Evolutionary conservation across 2,329 filamentous ascomycete species (phyloP).

Genomic region (Xenosphaeropsis pyriputrescens): DNA sequence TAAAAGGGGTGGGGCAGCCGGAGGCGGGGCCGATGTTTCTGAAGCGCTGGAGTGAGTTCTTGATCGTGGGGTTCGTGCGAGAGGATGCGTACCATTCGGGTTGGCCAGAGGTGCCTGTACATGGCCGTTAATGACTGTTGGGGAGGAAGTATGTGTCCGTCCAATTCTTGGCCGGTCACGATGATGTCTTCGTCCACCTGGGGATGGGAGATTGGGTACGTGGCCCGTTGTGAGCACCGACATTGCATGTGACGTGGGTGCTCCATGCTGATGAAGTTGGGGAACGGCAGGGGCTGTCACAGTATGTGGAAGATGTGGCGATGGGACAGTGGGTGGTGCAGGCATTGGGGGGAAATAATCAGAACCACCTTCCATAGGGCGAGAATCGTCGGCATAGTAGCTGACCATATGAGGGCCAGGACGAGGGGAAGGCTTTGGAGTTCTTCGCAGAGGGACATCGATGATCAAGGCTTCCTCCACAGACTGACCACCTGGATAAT

Average conservation of each 20-base stretch:
- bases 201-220: slow-evolving; percentile 67
- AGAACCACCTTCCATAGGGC: slow-evolving; percentile 52
- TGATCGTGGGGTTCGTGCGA: slow-evolving; percentile 28
- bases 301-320: slow-evolving; percentile 16
- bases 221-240: slow-evolving; percentile 70
- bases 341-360: slow-evolving; percentile 76
- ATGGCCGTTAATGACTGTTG: slow-evolving; percentile 41
- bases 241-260: slow-evolving; percentile 46
- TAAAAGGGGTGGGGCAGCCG: slow-evolving; percentile 29
- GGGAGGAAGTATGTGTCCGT: slow-evolving; percentile 69
- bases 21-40: slow-evolving; percentile 29
- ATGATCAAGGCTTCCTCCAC: slow-evolving; percentile 86
- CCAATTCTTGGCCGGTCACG: slow-evolving; percentile 44
- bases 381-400: slow-evolving; percentile 41
- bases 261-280: slow-evolving; percentile 8
- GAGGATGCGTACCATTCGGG: slow-evolving; percentile 15
- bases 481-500: slow-evolving; percentile 75
- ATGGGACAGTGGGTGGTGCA: slow-evolving; percentile 14
- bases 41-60: slow-evolving; percentile 41
- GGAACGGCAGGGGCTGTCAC: slow-evolving; percentile 14
- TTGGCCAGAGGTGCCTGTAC: slow-evolving; percentile 2
- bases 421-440: slow-evolving; percentile 68
- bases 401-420: slow-evolving; percentile 30
- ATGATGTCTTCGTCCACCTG: slow-evolving; percentile 51
- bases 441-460: slow-evolving; percentile 63